Evolutionary conservation across 2,329 filamentous ascomycete genomes (phyloP).

Genomic region (Penicillium decumbens): DNA sequence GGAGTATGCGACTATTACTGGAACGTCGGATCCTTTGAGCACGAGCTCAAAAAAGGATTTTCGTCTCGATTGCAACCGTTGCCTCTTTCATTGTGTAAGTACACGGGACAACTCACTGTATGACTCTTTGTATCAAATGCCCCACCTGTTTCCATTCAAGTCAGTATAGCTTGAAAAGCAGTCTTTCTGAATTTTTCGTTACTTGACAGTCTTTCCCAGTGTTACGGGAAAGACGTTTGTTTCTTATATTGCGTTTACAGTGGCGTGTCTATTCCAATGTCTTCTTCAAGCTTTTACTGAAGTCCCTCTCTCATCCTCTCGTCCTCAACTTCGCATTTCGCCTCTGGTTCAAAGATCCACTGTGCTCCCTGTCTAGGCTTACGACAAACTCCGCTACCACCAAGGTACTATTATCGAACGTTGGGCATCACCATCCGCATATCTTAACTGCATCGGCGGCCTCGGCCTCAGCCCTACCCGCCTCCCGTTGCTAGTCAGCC

Average conservation of each 20-base stretch:
- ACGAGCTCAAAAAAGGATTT: neutral
- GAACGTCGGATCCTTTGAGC: neutral
- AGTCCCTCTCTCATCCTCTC: conserved; percentile 4
- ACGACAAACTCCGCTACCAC: neutral
- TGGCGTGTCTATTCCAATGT: conserved; percentile 14
- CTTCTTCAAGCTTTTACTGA: conserved; percentile 8
- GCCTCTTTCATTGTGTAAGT: conserved; percentile 1
- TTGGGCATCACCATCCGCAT: conserved; percentile 23
- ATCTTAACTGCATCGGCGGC: conserved; percentile 6
- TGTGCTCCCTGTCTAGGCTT: neutral
- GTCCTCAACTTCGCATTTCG: neutral
- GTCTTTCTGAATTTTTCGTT: conserved; percentile 6
- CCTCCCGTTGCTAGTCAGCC: conserved; percentile 6
- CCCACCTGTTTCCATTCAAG: conserved; percentile 29
- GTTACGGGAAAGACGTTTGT: conserved; percentile 14
- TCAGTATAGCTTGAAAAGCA: conserved; percentile 18
- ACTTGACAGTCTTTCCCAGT: conserved; percentile 1
- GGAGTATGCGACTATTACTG: neutral
- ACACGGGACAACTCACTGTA: conserved; percentile 14
- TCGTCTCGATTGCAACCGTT: neutral
- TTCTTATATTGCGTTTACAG: conserved; percentile 11
- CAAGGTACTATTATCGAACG: neutral
- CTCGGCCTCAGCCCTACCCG: conserved; percentile 20
- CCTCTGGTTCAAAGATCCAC: neutral
- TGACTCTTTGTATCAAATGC: conserved; percentile 20